A percentile compares a stretch with the other conserved stretches of the same genome.
Evolutionary conservation across 345 rosid species (phyloP).

Genomic region (Orychophragmus violaceus): DNA sequence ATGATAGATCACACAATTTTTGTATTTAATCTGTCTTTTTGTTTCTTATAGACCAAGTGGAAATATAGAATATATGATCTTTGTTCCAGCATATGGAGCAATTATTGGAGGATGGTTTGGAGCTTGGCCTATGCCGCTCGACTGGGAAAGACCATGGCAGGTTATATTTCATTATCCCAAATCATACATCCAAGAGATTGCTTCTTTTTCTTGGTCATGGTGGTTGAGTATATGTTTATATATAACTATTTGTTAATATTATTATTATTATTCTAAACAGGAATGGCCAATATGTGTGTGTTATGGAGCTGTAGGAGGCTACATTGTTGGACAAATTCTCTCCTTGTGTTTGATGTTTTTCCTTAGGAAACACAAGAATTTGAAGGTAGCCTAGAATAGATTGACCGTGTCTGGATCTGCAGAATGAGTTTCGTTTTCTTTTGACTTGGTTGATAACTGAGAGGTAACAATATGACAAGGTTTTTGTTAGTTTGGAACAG

Average conservation of each 20-base stretch:
- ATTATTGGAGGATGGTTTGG: slow-evolving; percentile 92
- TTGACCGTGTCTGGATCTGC: not conserved
- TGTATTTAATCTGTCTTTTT: slow-evolving; percentile 4
- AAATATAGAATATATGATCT: slow-evolving; percentile 56
- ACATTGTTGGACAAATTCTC: slow-evolving; percentile 42
- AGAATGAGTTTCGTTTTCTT: not conserved
- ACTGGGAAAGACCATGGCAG: slow-evolving; percentile 99
- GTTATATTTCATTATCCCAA: slow-evolving; percentile 27
- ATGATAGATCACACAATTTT: not conserved
- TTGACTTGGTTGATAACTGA: slow-evolving; percentile 1
- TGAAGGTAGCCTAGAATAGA: slow-evolving; percentile 24
- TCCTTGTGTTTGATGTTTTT: slow-evolving; percentile 31
- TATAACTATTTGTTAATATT: not conserved
- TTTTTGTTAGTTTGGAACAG: slow-evolving; percentile 4
- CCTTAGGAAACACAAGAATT: slow-evolving; percentile 18
- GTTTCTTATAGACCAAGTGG: slow-evolving; percentile 40
- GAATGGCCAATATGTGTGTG: slow-evolving; percentile 92
- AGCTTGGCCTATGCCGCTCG: slow-evolving; percentile 99
- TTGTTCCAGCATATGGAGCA: slow-evolving; percentile 80
- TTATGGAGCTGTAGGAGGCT: slow-evolving; percentile 65
- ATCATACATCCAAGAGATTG: not conserved
- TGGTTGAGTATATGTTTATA: not conserved
- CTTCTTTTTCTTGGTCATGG: not conserved
- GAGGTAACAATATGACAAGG: not conserved
- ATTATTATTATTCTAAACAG: slow-evolving; percentile 28